Base-by-base conservation (phyloP, 306 rosid genomes). In the Nissolia schottii region DNA sequence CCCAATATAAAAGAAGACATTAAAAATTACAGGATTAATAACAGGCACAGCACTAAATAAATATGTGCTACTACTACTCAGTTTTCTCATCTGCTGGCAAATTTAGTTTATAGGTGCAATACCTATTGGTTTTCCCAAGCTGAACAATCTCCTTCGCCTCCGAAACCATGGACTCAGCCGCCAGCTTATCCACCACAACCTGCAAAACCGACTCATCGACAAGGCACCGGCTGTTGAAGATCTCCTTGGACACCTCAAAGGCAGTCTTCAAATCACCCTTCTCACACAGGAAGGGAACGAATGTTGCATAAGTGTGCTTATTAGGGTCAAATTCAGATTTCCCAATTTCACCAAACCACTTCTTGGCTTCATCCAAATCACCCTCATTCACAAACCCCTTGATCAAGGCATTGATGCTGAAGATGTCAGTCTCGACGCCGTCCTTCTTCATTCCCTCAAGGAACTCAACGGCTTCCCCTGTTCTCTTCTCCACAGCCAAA, bases 241-340 rank as follows among this genome's bases (percentile, higher is more conserved):
- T 80, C 20, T 89, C 82, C 66, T 83, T 78, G 63, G 75, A 66
- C 16, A 88, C 74, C 50, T 85, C 85, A 57, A 59, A 7, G 14
- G 85, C 92, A 0, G 70, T 71, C 34, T 76, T 83, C 75, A 89
- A 27, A 61, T 92, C 98, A 23, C 91, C 92, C 78, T 80, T 82
- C 81, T 83, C 77, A 45, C 96, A 88, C n/a, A 79, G 76, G 74
- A 89, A 88, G 0, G 96, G 95, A 73, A 92, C 23, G 49, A 92
- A 76, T 2, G 22, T 75, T 11, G 75, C 60, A 3, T 66, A 86
- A 28, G 95, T 89, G 6, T 16, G 18, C 71, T 76, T 92, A 50
- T 71, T 35, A 0, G 94, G 92, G 3, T 68, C 74, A 76, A 25
- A 22, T 28, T 79, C 85, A 55, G 58, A 71, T 35, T 83, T 83